Base-by-base conservation (phyloP, 2,329 filamentous ascomycete species). In the Gyromitra esculenta region DNA sequence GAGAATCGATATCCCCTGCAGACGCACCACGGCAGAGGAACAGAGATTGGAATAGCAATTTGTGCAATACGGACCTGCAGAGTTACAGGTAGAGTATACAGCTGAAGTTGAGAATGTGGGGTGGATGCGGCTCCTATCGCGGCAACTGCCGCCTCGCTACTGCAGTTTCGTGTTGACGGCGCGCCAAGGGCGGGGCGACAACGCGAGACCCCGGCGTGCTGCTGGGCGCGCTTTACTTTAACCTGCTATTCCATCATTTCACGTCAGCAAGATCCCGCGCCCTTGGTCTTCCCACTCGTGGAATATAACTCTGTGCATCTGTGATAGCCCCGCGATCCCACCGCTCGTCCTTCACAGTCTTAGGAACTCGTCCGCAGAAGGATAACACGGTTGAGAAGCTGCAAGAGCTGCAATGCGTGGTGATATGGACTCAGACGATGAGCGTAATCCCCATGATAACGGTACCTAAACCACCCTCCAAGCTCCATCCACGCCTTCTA, bases 391-490 rank as follows among this genome's bases (percentile, higher is more conserved):
- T 60, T 25, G 2, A 41, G 43, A 39, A 21, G 37, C 21, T 21
- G 35, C 8, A 15, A 50, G 11, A 15, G 39, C 18, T 45, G 60
- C 57, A 62, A 75, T 75, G 59, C 72, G 65, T 21, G 66, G 72
- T 41, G 72, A 75, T 39, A 75, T 75, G 18, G 72, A 75, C 52
- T 75, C 72, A 21, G 72, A 75, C 57, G 72, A 75, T 59, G 72
- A 71, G 43, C 72, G 72, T 11, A 65, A 71, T 31, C 72, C 41
- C 11, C 60, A 75, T 54, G 72, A 70, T 52, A 75, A 75, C 50
- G 72, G 72, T 75, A 71, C 18, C 11, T 67, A 62, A 15, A 37
- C 5, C 35, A 35, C 50, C 35, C 45, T 7, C 15, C 18, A 13
- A 21, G n/a, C 3, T 11, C n/a, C 31, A 43, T 39, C 25, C 37